These are phyloP conservation scores for Scutellaria barbata DNA, from an alignment of 257 asterid species.

Conservation along the genomic window DNA sequence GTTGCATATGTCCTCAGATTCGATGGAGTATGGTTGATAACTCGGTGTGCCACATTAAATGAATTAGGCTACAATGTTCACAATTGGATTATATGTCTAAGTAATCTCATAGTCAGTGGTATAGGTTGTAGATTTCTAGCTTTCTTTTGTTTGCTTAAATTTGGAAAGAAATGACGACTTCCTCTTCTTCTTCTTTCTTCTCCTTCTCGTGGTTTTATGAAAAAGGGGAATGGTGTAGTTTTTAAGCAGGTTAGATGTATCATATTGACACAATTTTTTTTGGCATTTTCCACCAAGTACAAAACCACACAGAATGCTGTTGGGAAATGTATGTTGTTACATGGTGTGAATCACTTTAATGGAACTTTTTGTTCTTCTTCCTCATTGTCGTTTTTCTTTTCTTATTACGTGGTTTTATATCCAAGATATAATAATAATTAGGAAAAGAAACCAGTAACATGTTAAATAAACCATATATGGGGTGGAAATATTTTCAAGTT, in stretches of 20 bases:
- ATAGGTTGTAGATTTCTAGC: conserved; percentile 69
- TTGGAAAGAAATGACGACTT: conserved; percentile 62
- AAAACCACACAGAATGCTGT: neutral
- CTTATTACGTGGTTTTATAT: neutral
- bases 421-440: neutral
- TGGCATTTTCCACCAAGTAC: neutral
- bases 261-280: conserved; percentile 29
- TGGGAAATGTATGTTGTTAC: neutral
- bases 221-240: conserved; percentile 16
- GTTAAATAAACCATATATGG: neutral
- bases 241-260: conserved; percentile 33
- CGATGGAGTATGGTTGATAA: conserved; percentile 95
- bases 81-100: conserved; percentile 53
- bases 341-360: conserved; percentile 4
- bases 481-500: too few species aligned
- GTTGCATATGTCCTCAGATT: conserved; percentile 38
- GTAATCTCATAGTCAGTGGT: conserved; percentile 55
- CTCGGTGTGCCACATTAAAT: conserved; percentile 76
- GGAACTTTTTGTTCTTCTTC: neutral
- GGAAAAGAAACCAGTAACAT: neutral
- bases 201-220: neutral
- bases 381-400: neutral
- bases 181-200: neutral
- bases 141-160: conserved; percentile 64
- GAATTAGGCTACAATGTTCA: conserved; percentile 77